Base-by-base conservation (phyloP, 1,139 yeast species). In the Magnusiomyces sp. region DNA sequence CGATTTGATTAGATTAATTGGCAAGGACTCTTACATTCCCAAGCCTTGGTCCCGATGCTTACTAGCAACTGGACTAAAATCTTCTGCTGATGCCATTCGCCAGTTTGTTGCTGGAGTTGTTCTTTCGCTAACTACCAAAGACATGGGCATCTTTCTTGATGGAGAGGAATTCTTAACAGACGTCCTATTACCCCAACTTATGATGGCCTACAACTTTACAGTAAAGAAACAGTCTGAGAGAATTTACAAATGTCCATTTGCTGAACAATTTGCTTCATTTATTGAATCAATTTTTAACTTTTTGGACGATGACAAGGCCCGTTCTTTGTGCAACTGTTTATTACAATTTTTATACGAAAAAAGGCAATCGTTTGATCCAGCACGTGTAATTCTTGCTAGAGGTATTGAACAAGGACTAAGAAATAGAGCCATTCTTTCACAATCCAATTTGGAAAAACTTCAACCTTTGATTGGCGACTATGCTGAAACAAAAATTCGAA, bases 71-170 rank as follows among this genome's bases (percentile, higher is more conserved):
- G 96, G 95, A 0, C 74, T 88, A 55, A 76, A 71, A 49, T 89
- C 95, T 0, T 75, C 89, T 0, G 80, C 83, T 80, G 95, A 88
- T 51, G 76, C 90, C 6, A 89, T 89, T 0, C 71, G 94, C 51
- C 80, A 77, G 56, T 81, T 80, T 58, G 71, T 87, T 1, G 68
- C 83, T 55, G 72, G 74, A 6, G 64, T 86, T 45, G 68, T 87
- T 43, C 71, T 85, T 43, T 69, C 76, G 2, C 70, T 86, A 47
- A 76, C 80, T 2, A 58, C 68, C 6, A 63, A 72, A 14, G 73
- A 76, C 55, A 67, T 83, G 49, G 56, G 55, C 4, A 66, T 76
- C 43, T 43, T 43, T 33, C 36, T 43, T 17, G 46, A 43, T 50
- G 73, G 76, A 10, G 68, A 72, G 44, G 65, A 67, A 1, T 74